phyloP scores from a whole-genome alignment of 108 stramenopile genomes.

The Epipyxis sp. region DNA sequence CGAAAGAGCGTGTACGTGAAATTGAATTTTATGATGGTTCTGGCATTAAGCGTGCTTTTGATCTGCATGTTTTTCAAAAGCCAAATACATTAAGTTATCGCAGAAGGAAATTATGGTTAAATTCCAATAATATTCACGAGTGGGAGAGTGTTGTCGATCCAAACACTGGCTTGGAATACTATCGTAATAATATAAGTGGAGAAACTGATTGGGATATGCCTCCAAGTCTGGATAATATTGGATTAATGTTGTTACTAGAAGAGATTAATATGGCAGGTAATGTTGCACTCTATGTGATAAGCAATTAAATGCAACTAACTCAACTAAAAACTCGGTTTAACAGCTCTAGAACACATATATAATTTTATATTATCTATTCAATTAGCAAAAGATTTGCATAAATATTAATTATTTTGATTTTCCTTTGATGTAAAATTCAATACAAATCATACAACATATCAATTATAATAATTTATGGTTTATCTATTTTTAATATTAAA shows the following conservation, averaged over 20 bases:
- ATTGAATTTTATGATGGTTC: not conserved
- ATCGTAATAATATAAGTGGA: slow-evolving; percentile 18
- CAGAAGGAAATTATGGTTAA: slow-evolving; percentile 9
- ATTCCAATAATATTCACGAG: not conserved
- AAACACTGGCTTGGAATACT: not conserved
- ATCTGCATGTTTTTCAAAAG: slow-evolving; percentile 20
- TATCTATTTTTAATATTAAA: no score
- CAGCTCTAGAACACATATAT: no score
- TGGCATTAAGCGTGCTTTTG: not conserved
- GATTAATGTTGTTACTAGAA: not conserved
- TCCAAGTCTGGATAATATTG: slow-evolving; percentile 2
- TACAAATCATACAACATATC: no score
- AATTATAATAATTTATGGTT: no score
- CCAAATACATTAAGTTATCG: not conserved
- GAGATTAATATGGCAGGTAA: not conserved
- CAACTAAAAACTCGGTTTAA: no score
- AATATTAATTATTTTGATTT: no score
- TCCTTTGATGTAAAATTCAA: no score
- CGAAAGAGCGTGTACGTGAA: not conserved
- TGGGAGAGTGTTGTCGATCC: slow-evolving; percentile 22
- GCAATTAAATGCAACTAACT: no score
- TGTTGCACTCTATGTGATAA: no score
- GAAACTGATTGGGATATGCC: not conserved
- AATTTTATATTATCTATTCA: no score
- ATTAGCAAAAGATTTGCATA: no score